phyloP scores from a whole-genome alignment of 768 basidiomycete species.

The Lentinula detonsa region DNA sequence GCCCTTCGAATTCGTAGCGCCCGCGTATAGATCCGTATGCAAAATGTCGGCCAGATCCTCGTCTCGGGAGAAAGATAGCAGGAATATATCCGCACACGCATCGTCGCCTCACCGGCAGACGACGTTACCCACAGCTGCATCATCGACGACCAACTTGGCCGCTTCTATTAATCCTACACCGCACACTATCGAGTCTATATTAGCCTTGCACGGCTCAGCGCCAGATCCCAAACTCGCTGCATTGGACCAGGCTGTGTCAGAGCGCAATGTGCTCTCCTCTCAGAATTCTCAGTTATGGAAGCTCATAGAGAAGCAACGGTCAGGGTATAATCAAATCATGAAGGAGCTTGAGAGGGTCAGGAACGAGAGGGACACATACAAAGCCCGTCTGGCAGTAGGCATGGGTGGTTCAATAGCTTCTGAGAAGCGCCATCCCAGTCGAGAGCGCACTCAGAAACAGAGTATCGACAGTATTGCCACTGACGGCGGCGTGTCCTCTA shows the following conservation, averaged over 20 bases:
- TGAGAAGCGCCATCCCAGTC: conserved; percentile 14
- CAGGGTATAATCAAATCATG: conserved; percentile 72
- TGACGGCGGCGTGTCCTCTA: background rate
- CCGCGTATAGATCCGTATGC: background rate
- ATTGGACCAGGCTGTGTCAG: conserved; percentile 69
- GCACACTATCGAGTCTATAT: conserved; percentile 46
- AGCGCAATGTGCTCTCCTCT: conserved; percentile 72
- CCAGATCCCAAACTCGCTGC: conserved; percentile 58
- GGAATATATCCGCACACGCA: background rate
- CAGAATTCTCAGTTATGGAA: conserved; percentile 95
- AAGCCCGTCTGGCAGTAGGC: conserved; percentile 33
- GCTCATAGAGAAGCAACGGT: conserved; percentile 86
- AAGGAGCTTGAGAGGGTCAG: conserved; percentile 85
- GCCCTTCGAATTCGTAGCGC: background rate
- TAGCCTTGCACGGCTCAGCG: conserved; percentile 46
- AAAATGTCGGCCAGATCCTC: conserved; percentile 1
- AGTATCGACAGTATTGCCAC: conserved; percentile 9
- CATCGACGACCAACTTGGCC: conserved; percentile 16
- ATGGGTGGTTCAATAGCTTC: conserved; percentile 18
- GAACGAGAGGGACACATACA: conserved; percentile 71
- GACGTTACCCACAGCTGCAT: conserved; percentile 11
- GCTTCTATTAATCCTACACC: conserved; percentile 24
- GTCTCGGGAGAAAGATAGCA: background rate
- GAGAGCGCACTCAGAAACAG: conserved; percentile 5
- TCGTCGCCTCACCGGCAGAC: conserved; percentile 5